Percentiles rank a stretch among this genome's conserved stretches.
Evolutionary conservation across 2,329 filamentous ascomycete species (phyloP).

Genomic region (Fusarium lyarnte): DNA sequence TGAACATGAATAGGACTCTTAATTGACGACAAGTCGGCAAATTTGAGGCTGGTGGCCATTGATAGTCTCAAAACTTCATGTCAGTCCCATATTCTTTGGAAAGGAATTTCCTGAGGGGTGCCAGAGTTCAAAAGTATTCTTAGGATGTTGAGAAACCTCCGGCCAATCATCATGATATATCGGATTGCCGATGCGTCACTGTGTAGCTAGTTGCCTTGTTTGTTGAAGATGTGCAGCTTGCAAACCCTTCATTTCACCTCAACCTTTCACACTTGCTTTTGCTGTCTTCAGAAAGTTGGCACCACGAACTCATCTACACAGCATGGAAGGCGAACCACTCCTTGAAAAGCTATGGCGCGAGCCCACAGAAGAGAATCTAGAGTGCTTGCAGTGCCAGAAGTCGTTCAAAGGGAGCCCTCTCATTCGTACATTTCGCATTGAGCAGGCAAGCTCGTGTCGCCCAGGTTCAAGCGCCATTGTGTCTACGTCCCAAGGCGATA

Average conservation of each 20-base stretch:
- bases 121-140: no score
- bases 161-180: neutral
- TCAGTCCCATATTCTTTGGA: neutral
- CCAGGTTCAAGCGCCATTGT: neutral
- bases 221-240: neutral
- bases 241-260: neutral
- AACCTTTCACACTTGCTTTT: neutral
- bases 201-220: neutral
- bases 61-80: neutral
- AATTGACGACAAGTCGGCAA: fast-evolving
- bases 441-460: neutral
- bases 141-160: neutral
- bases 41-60: neutral
- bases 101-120: neutral
- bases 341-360: neutral
- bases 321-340: neutral
- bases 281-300: no score
- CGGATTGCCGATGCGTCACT: neutral
- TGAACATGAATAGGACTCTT: neutral
- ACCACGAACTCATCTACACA: neutral
- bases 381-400: neutral
- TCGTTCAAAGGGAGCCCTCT: neutral
- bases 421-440: neutral
- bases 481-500: neutral
- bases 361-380: neutral